Evolutionary conservation across 2,329 filamentous ascomycete genomes (phyloP).

Genomic region (Teratosphaeria destructans): DNA sequence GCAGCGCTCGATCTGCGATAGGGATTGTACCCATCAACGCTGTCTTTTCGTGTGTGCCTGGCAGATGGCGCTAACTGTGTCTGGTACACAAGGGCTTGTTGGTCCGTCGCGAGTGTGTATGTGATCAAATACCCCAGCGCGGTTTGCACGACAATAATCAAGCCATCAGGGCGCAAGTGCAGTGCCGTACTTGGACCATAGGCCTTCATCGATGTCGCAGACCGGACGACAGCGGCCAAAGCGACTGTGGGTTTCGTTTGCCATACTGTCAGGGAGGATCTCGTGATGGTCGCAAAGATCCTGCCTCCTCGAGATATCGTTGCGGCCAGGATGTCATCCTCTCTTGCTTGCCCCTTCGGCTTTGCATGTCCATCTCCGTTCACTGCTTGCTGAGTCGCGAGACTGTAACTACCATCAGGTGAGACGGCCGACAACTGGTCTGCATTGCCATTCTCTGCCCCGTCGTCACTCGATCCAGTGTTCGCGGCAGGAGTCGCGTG

Average conservation of each 20-base stretch:
- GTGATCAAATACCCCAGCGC: conserved; percentile 80
- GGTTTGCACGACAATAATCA: conserved; percentile 85
- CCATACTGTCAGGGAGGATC: conserved; percentile 83
- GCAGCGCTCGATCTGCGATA: conserved; percentile 12
- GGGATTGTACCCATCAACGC: conserved; percentile 25
- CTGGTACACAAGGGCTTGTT: conserved; percentile 73
- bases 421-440: not conserved
- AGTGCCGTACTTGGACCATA: conserved; percentile 82
- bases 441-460: not conserved
- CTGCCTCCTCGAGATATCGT: conserved; percentile 70
- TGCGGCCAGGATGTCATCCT: conserved; percentile 54
- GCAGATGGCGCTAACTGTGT: conserved; percentile 58
- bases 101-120: conserved; percentile 80
- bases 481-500: conserved; percentile 28
- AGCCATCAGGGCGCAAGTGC: conserved; percentile 79
- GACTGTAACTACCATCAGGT: not conserved
- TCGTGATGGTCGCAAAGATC: conserved; percentile 77
- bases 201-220: conserved; percentile 62
- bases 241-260: conserved; percentile 89
- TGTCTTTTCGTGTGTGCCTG: conserved; percentile 40
- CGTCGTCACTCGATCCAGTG: not conserved
- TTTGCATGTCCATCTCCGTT: not conserved
- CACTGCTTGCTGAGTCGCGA: not conserved
- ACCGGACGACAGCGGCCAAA: conserved; percentile 75
- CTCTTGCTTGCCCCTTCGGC: not conserved